Conservation (phyloP, 202 grass and related monocot species). For the Schoenoplectus triqueter region DNA sequence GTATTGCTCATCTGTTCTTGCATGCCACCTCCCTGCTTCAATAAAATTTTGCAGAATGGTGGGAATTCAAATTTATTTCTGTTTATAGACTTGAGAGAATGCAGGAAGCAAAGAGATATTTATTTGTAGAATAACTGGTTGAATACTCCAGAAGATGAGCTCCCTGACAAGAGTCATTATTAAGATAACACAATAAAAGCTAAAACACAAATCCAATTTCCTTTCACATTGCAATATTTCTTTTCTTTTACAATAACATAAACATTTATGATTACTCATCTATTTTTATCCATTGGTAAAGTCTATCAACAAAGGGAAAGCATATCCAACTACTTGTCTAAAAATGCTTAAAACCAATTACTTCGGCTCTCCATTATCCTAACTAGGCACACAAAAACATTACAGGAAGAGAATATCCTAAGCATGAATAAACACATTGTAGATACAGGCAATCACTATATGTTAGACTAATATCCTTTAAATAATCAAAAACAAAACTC, state of each 20-base stretch:
- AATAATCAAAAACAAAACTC: not conserved
- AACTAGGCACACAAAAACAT: not conserved
- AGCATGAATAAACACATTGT: conserved; percentile 24
- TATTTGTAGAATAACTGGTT: not conserved
- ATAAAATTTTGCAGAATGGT: not conserved
- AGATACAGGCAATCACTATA: not conserved
- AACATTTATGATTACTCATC: not conserved
- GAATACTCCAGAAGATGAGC: not conserved
- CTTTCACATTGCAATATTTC: not conserved
- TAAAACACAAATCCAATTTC: conserved; percentile 20
- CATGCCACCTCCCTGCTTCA: conserved; percentile 62
- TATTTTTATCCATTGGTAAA: not conserved
- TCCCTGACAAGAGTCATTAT: not conserved
- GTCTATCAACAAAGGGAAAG: not conserved
- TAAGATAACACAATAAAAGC: not conserved
- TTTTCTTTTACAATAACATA: conserved; percentile 3
- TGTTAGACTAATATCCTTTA: conserved; percentile 10
- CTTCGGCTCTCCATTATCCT: not conserved
- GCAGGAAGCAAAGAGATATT: conserved; percentile 8
- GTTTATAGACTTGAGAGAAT: conserved; percentile 6
- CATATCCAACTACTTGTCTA: not conserved
- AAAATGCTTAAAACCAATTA: not conserved
- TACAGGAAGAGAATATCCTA: not conserved
- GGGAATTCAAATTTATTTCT: not conserved
- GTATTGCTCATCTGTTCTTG: conserved; percentile 70